phyloP scores from a whole-genome alignment of 1,284 basidiomycete species.

The Ustilago vetiveriae region DNA sequence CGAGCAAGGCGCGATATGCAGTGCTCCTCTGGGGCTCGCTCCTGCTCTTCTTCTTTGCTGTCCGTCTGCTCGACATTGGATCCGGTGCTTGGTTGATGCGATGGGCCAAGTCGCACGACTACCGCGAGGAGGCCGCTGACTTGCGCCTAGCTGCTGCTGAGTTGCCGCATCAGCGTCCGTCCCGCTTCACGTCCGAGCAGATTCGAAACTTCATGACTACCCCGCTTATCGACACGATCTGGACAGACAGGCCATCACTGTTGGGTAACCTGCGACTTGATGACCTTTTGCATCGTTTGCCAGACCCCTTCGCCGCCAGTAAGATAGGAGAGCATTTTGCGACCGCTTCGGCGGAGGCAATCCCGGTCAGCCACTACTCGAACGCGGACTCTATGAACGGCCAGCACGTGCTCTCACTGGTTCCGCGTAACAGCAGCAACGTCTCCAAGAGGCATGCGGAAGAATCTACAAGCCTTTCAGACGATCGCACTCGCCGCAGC shows the following conservation, averaged over 20 bases:
- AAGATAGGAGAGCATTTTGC: neutral
- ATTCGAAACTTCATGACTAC: constrained; percentile 39
- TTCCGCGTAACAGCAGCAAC: neutral
- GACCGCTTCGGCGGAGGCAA: neutral
- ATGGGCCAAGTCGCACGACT: constrained; percentile 63
- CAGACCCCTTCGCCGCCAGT: constrained; percentile 6
- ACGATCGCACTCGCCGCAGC: constrained; percentile 7
- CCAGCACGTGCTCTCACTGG: constrained; percentile 22
- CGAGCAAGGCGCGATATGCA: constrained; percentile 29
- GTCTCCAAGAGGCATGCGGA: too few species aligned
- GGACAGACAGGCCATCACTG: constrained; percentile 26
- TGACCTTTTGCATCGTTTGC: constrained; percentile 17
- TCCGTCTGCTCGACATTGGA: constrained; percentile 54
- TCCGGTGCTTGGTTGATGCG: constrained; percentile 62
- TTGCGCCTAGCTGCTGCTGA: constrained; percentile 4
- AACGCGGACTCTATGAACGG: neutral
- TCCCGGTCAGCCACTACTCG: neutral
- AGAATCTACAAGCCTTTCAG: neutral
- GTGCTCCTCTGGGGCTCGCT: constrained; percentile 54
- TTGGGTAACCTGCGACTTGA: constrained; percentile 14
- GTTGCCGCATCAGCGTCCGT: constrained; percentile 2
- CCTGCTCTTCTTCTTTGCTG: constrained; percentile 51
- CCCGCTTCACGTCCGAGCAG: constrained; percentile 16
- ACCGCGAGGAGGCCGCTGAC: constrained; percentile 14
- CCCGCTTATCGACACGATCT: constrained; percentile 35